Evolutionary conservation across 176 grass and related monocot genomes (phyloP).

Genomic region (Triticum timopheevii): DNA sequence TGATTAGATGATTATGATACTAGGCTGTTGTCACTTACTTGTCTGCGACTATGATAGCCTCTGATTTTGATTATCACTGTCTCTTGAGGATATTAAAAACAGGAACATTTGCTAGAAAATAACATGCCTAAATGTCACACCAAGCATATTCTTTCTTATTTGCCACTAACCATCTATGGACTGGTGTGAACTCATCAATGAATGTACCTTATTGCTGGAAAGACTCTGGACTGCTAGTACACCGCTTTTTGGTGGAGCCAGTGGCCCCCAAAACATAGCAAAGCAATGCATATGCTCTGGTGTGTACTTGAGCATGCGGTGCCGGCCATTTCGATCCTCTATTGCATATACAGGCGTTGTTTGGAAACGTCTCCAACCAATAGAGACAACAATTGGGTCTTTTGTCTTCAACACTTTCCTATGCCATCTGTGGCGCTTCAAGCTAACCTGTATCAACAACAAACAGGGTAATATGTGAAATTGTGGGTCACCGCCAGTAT

Average conservation of each 20-base stretch:
- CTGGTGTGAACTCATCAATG: conserved; percentile 2
- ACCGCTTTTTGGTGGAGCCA: conserved; percentile 89
- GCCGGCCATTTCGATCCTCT: conserved; percentile 81
- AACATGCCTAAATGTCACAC: not conserved
- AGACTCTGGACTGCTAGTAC: conserved; percentile 85
- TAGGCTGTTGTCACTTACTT: not conserved
- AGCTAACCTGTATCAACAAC: conserved; percentile 43
- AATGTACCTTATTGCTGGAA: conserved; percentile 62
- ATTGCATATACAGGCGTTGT: conserved; percentile 88
- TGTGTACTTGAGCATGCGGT: conserved; percentile 98
- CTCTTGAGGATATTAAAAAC: conserved; percentile 6
- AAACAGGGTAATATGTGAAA: conserved; percentile 27
- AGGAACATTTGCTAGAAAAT: not conserved
- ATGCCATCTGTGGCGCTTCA: conserved; percentile 96
- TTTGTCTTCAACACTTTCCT: conserved; percentile 89
- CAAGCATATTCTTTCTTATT: not conserved
- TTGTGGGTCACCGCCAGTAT: not conserved
- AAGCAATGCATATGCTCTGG: conserved; percentile 99
- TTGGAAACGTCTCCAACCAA: conserved; percentile 92
- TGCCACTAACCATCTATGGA: conserved; percentile 3
- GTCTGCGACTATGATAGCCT: not conserved
- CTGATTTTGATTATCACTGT: conserved; percentile 2
- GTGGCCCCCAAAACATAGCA: conserved; percentile 96
- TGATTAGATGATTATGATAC: not conserved
- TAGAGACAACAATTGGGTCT: conserved; percentile 88